Evolutionary conservation across 164 flowering plant genomes (phyloP).

Genomic region (Kingdonia uniflora): DNA sequence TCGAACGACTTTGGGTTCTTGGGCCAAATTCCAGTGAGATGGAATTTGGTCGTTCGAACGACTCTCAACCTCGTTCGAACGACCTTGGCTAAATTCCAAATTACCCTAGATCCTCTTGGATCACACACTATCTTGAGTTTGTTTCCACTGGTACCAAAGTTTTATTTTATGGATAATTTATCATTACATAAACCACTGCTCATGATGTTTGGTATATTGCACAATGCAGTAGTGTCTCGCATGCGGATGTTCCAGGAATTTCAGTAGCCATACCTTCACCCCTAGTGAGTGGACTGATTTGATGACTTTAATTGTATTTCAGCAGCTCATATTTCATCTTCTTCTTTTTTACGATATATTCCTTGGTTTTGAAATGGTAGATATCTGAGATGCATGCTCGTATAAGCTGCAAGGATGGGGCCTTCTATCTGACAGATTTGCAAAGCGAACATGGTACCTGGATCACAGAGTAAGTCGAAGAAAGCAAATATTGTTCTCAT

Average conservation of each 20-base stretch:
- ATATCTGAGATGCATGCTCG: constrained; percentile 68
- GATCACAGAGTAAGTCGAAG: constrained; percentile 59
- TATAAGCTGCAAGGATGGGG: constrained; percentile 58
- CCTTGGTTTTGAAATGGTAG: constrained; percentile 17
- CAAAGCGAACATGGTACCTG: constrained; percentile 74
- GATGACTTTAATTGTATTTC: not conserved
- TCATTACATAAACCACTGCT: too few species aligned
- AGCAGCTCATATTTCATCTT: not conserved
- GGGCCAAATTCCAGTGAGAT: too few species aligned
- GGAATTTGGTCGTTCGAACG: too few species aligned
- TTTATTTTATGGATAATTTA: too few species aligned
- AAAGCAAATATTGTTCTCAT: not conserved
- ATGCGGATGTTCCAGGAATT: constrained; percentile 29
- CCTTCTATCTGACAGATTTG: constrained; percentile 73
- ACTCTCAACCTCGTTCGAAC: too few species aligned
- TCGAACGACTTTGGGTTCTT: too few species aligned
- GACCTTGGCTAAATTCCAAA: too few species aligned
- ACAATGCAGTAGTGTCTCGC: constrained; percentile 41
- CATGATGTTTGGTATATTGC: not conserved
- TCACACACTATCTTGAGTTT: too few species aligned
- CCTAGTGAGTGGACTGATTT: constrained; percentile 34
- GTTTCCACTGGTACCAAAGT: too few species aligned
- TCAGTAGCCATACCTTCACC: constrained; percentile 48
- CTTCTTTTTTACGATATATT: not conserved
- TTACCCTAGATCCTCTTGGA: too few species aligned